A percentile compares a stretch with the other conserved stretches of the same genome.
phyloP scores from a whole-genome alignment of 805 yeast genomes.

The Yarrowia sp. region DNA sequence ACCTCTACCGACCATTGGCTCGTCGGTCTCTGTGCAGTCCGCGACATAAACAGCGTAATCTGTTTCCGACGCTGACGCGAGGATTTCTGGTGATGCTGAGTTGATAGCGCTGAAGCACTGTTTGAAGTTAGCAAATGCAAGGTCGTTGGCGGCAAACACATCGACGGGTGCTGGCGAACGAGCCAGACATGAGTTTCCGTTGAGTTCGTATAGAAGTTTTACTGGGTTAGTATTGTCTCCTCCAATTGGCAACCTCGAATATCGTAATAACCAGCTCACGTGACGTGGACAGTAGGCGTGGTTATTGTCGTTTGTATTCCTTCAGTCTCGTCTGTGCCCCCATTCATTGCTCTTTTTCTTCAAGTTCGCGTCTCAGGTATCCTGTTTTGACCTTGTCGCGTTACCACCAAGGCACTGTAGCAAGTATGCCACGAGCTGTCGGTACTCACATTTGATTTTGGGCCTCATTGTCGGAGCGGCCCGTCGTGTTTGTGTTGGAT shows the following conservation, averaged over 20 bases:
- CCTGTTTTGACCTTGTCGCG: background rate
- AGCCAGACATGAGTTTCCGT: constrained; percentile 18
- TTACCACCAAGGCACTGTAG: background rate
- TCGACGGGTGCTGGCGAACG: constrained; percentile 1
- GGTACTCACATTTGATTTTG: constrained; percentile 19
- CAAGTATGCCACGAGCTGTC: background rate
- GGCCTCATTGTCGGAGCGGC: constrained; percentile 15
- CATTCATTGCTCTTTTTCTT: too few relatives aligned
- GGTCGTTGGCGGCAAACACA: constrained; percentile 15
- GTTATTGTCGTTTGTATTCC: too few relatives aligned
- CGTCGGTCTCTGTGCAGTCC: constrained; percentile 42
- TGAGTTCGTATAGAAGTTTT: constrained; percentile 20
- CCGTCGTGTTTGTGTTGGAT: constrained; percentile 5
- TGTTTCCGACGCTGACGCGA: constrained; percentile 33
- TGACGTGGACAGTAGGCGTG: background rate
- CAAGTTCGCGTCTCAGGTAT: too few relatives aligned
- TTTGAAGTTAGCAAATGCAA: constrained; percentile 20
- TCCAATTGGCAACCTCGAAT: background rate
- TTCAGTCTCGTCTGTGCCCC: too few relatives aligned
- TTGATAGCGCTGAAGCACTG: constrained; percentile 40
- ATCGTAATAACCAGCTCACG: too few relatives aligned
- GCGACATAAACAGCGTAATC: constrained; percentile 44
- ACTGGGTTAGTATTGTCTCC: constrained; percentile 25
- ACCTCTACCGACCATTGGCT: constrained; percentile 45
- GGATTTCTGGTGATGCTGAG: constrained; percentile 41